Evolutionary conservation across 1,284 basidiomycete genomes (phyloP), one percentile per base, ranked within the genome.

Genomic region (Psilocybe mexicana): DNA sequence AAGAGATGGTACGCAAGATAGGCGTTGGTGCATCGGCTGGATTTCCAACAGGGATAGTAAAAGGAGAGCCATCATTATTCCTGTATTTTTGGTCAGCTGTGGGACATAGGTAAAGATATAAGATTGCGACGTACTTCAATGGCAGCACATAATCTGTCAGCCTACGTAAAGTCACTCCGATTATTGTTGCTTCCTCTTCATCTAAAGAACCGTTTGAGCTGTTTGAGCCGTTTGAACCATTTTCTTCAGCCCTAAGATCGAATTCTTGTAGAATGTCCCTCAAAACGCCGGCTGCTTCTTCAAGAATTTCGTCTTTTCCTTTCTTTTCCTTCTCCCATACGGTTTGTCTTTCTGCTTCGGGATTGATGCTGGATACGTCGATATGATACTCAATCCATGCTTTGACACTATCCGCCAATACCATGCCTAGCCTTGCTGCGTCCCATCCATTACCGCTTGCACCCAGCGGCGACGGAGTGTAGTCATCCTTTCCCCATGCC

Each of bases 181-280:
- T 76, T 18, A 85, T 79, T 35, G 69, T 74, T 6, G 85, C 81
- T 63, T 90, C 89, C 57, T 89, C 86, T 57, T 86, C 83, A 53
- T 88, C 86, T 60, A 86, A 67, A n/a, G 79, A 74, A 1, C 18
- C 18, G 18, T 18, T 18, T 18, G 18, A 18, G 18, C 18, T 1
- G 18, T 18, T 18, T 18, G 18, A 18, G 18, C 18, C 18, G 18
- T 18, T 18, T 18, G 18, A 18, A 18, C 80, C 65, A 38, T 64
- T 63, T 3, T 81, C 80, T n/a, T 87, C 85, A 2, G 82, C 82
- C 51, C 83, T 75, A 33, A 80, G 78, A 60, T 91, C 89, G 51
- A 88, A 76, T 62, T 90, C 87, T 63, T 88, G 83, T 24, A 90
- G 77, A 7, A 90, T 79, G 63, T 92, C 90, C 67, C 84, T 86